These are phyloP conservation scores for Neurospora cerealis DNA, from an alignment of 495 filamentous ascomycete genomes.

Conservation along the genomic window DNA sequence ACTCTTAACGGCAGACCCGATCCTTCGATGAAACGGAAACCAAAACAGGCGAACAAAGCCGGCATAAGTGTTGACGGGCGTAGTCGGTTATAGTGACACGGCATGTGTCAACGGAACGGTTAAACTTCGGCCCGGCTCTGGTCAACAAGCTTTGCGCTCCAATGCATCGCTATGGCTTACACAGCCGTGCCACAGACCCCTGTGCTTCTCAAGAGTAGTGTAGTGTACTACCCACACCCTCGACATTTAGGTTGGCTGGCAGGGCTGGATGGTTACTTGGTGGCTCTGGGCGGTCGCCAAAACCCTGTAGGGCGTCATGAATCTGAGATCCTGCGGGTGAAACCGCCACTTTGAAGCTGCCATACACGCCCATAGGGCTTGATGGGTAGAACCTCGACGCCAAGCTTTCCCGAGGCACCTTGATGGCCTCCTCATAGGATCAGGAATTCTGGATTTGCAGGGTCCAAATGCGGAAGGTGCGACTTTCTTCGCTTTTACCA, in stretches of 20 bases:
- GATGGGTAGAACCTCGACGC: neutral
- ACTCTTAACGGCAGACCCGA: neutral
- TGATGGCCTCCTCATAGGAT: neutral
- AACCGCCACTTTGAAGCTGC: neutral
- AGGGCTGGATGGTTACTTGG: neutral
- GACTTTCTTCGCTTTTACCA: neutral
- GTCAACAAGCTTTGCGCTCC: neutral
- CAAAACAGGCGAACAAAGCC: neutral
- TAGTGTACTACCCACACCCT: neutral
- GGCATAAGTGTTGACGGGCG: neutral
- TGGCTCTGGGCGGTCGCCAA: neutral
- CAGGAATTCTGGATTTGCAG: neutral
- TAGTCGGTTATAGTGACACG: neutral
- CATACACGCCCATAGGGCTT: neutral
- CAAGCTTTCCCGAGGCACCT: neutral
- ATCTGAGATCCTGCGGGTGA: neutral
- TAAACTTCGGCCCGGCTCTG: neutral
- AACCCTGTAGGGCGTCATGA: neutral
- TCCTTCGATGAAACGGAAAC: neutral
- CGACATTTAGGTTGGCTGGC: neutral
- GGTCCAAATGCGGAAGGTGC: neutral
- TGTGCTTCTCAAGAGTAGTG: neutral
- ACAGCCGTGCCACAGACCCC: neutral
- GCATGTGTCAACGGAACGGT: neutral
- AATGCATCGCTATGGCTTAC: neutral